Base-by-base conservation (phyloP, 352 stramenopile genomes). In the Globisporangium uncinulatum region DNA sequence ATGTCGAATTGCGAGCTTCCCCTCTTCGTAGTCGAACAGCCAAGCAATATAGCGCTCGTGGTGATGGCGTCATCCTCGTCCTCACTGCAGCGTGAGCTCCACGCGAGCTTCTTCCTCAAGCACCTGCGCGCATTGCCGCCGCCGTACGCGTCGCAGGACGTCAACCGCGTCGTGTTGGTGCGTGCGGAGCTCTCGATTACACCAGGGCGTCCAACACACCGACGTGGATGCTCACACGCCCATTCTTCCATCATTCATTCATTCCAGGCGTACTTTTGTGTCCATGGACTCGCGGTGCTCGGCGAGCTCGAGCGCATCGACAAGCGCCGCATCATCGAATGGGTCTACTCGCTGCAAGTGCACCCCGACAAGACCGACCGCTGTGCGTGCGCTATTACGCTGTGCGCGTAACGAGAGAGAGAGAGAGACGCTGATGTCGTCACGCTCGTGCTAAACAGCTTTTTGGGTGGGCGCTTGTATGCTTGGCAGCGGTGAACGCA, bases 291-390 rank as follows among this genome's bases (percentile, higher is more conserved):
- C 47, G 84, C 84, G 17, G 54, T 96, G 59, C 74, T 96, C 41
- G 79, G 69, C 6, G 82, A 91, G 57, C 62, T 96, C 4, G 66
- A 94, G 50, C 80, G 73, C 20, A 62, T 95, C 32, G 69, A 94
- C 58, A 73, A 74, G 49, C 65, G 72, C 44, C 65, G 83, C 54
- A 73, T 95, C 61, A 73, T 95, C 54, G 84, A 96, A 51, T 96
- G 84, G 84, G 71, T 96, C 45, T 95, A 95, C 61, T 79, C 69
- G 52, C 67, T 94, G 44, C 86, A 95, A 56, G 75, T 95, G 53
- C 67, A 84, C 51, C 81, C 81, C 2, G 81, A 93, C 57, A 72
- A 67, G 43, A 66, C 65, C 34, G 81, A 92, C 52, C 70, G 62
- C 43, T 78, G 81, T 85, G 47, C 42, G 74, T 65, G 36, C 17